These are phyloP conservation scores for Lipomyces oligophaga DNA, from an alignment of 805 yeast genomes.

Conservation along the genomic window DNA sequence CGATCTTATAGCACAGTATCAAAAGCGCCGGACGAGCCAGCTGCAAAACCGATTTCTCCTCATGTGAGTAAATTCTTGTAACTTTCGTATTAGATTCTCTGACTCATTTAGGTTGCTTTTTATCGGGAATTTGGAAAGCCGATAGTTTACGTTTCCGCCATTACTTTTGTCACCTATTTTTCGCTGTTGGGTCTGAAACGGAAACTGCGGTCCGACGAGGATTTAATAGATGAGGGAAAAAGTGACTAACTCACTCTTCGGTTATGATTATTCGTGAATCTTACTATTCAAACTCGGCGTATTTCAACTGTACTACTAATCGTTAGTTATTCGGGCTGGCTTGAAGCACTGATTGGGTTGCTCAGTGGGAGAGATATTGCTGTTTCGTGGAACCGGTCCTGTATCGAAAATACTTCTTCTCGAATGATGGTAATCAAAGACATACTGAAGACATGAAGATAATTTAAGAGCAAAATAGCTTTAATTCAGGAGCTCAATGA, in stretches of 20 bases:
- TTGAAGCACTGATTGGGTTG: neutral
- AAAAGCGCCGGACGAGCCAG: too few relatives aligned
- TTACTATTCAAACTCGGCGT: neutral
- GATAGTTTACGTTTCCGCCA: neutral
- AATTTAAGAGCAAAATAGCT: too few relatives aligned
- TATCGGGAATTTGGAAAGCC: neutral
- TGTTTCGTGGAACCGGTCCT: too few relatives aligned
- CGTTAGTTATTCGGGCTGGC: neutral
- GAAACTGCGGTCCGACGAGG: neutral
- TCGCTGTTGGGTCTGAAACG: neutral
- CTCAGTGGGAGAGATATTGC: too few relatives aligned
- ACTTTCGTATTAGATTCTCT: too few relatives aligned
- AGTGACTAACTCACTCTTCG: neutral
- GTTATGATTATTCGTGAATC: neutral
- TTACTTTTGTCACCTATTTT: neutral
- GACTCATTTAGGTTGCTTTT: neutral
- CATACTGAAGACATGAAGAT: too few relatives aligned
- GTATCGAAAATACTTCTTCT: too few relatives aligned
- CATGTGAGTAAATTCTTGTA: too few relatives aligned
- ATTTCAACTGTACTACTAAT: neutral
- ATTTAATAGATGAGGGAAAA: neutral
- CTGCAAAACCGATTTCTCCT: too few relatives aligned
- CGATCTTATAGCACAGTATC: too few relatives aligned
- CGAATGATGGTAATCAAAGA: too few relatives aligned
- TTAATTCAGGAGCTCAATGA: too few relatives aligned